phyloP scores from a whole-genome alignment of 345 rosid genomes.

The Camelina laxa region DNA sequence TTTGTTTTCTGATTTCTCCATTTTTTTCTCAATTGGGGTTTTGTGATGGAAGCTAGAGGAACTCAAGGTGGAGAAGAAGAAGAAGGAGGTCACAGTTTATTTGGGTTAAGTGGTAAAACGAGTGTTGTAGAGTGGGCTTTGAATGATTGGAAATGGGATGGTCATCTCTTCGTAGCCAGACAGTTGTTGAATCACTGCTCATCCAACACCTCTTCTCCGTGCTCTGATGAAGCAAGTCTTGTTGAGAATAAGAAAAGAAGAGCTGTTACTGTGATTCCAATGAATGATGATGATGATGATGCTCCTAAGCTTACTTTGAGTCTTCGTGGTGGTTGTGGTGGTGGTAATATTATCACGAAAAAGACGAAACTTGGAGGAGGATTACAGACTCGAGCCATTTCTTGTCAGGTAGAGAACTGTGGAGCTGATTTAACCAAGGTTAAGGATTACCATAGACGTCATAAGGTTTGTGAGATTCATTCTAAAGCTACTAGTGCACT shows the following conservation, averaged over 20 bases:
- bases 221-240: constrained; percentile 75
- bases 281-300: constrained; percentile 40
- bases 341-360: constrained; percentile 60
- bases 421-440: constrained; percentile 87
- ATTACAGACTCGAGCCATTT: constrained; percentile 62
- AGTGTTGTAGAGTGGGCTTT: constrained; percentile 81
- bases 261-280: constrained; percentile 49
- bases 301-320: constrained; percentile 65
- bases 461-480: constrained; percentile 97
- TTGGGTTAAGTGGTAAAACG: constrained; percentile 64
- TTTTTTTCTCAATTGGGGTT: neutral
- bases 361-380: constrained; percentile 68
- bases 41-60: constrained; percentile 74
- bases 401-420: constrained; percentile 87
- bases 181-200: constrained; percentile 61
- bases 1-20: neutral
- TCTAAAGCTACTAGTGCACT: constrained; percentile 89
- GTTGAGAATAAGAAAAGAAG: constrained; percentile 68
- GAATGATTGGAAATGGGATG: constrained; percentile 99
- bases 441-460: constrained; percentile 94
- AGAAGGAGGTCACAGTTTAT: constrained; percentile 48
- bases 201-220: constrained; percentile 74
- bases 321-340: constrained; percentile 49
- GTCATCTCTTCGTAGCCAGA: constrained; percentile 86
- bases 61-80: constrained; percentile 58